Conservation (phyloP, 140 eudicot genomes). For the Erigeron philadelphicus region DNA sequence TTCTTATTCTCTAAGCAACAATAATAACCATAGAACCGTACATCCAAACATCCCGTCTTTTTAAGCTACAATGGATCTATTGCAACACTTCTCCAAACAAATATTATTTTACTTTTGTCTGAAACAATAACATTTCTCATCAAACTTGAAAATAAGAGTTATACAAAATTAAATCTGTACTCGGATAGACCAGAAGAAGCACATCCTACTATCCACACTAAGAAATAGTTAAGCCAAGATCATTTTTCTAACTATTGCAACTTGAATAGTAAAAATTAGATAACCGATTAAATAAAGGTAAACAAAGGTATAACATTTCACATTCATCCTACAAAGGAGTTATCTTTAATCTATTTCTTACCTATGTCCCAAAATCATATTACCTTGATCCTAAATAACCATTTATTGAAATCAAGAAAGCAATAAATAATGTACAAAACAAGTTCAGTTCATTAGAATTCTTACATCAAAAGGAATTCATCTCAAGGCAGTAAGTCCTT, state of each 20-base stretch:
- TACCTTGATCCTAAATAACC: neutral
- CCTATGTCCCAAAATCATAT: neutral
- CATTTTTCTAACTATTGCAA: neutral
- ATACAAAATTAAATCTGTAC: neutral
- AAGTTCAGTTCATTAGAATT: no score
- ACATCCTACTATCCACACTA: neutral
- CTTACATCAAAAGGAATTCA: conserved; percentile 71
- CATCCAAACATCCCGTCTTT: neutral
- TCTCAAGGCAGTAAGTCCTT: conserved; percentile 77
- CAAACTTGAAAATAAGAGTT: neutral
- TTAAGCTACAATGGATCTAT: neutral
- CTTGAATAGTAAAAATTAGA: neutral
- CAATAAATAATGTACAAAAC: no score
- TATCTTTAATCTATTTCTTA: neutral
- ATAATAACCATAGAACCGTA: neutral
- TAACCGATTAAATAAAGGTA: neutral
- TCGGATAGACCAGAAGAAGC: neutral
- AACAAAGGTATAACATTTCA: neutral
- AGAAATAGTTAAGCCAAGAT: neutral
- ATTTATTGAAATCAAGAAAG: neutral
- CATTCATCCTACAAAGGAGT: neutral
- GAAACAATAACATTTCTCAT: neutral
- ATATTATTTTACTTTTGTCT: neutral
- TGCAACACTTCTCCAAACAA: neutral
- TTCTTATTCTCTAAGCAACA: neutral